Conservation (phyloP, 2,329 filamentous ascomycete species). For the Cucurbitaria berberidis region DNA sequence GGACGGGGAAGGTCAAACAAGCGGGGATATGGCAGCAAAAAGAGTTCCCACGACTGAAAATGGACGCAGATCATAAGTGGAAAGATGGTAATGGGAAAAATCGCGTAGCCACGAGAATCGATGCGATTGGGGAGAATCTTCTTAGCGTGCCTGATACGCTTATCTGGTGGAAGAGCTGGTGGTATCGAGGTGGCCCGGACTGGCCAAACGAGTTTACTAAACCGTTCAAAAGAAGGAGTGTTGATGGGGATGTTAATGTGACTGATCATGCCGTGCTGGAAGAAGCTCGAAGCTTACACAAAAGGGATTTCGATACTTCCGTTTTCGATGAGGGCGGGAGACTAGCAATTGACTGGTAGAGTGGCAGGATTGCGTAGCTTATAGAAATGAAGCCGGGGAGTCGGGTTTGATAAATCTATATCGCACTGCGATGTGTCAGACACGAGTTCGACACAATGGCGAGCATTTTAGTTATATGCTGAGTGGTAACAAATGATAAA, state of each 20-base stretch:
- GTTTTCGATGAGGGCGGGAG: conserved; percentile 3
- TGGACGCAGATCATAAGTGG: background rate
- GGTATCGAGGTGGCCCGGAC: conserved; percentile 1
- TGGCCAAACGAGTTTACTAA: background rate
- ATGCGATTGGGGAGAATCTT: conserved; percentile 3
- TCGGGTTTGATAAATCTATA: no score
- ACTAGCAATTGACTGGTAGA: background rate
- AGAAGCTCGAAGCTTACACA: background rate
- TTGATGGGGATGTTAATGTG: background rate
- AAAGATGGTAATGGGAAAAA: background rate
- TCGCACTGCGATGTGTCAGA: no score
- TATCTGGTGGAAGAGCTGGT: conserved; percentile 4
- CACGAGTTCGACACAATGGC: no score
- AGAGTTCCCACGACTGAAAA: conserved; percentile 5
- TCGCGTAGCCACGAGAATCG: background rate
- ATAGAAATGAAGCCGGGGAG: no score
- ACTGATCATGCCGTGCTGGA: background rate
- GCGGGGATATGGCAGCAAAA: background rate
- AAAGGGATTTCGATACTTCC: background rate
- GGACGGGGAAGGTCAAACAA: conserved; percentile 2
- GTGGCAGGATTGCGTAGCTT: no score
- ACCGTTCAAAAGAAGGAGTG: background rate
- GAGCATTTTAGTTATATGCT: no score
- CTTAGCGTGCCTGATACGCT: background rate
- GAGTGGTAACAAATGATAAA: no score